Evolutionary conservation across 306 rosid species (phyloP), one percentile per base, ranked within the genome.

Genomic region (Calophaca sinica): DNA sequence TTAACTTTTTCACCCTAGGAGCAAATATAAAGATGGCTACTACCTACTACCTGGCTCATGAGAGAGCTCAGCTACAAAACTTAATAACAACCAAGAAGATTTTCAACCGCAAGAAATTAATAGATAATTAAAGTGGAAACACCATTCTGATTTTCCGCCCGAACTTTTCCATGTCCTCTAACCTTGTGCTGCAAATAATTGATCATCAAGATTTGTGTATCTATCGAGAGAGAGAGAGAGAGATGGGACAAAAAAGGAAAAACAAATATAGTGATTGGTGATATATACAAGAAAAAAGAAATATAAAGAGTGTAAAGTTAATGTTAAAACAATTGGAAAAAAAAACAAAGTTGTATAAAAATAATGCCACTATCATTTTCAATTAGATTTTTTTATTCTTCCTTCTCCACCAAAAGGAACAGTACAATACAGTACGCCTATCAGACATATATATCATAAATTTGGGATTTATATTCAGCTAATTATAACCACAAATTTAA

Each of bases 81-180:
- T 20, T 0, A 20, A 20, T 20, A 20, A 20, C 26, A 20, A 20
- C 26, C 26, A 20, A 20, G 26, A 20, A 20, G 26, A 20, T 20
- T 20, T 20, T 20, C 1, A 20, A 20, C 26, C 26, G 26, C 26
- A 20, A 20, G 26, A 20, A 59, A 59, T 0, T 2, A 72, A 57
- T n/a, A 28, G 15, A 13, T 31, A 31, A 13, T 10, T 12, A 36
- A 26, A 41, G 85, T 72, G 88, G 86, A 72, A 82, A 86, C 92
- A 82, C 85, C 90, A 80, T 81, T 86, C 92, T 88, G 88, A 87
- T 73, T 84, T 87, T 87, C 83, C 79, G 84, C 76, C 13, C 35
- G 11, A 74, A 52, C 75, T 73, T 84, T 71, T 74, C 81, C 77
- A 51, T 36, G 2, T 64, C 73, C 77, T 65, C 69, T 51, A 41